Conservation (phyloP, 352 stramenopile genomes). For the Phytophthora podocarpi region DNA sequence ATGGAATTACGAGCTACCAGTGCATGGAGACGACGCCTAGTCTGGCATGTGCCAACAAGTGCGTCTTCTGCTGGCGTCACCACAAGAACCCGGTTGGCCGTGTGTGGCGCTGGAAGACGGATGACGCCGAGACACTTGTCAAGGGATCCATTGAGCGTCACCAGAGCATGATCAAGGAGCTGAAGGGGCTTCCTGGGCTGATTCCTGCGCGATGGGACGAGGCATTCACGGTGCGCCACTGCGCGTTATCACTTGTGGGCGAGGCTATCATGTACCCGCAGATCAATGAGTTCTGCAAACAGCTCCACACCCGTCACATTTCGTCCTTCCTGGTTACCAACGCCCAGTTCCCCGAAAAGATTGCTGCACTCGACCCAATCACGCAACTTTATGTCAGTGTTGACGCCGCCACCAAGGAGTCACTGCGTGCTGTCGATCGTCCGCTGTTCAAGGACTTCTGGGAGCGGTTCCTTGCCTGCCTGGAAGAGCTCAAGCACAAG, state of each 20-base stretch:
- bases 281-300: conserved; percentile 97
- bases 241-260: conserved; percentile 97
- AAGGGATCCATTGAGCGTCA: conserved; percentile 91
- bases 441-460: conserved; percentile 98
- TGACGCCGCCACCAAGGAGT: conserved; percentile 96
- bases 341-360: conserved; percentile 97
- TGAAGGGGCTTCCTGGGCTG: conserved; percentile 95
- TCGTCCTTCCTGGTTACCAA: conserved; percentile 99
- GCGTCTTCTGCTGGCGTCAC: conserved; percentile 98
- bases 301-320: conserved; percentile 95
- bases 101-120: conserved; percentile 98
- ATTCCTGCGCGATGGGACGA: conserved; percentile 94
- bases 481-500: conserved; percentile 94
- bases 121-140: conserved; percentile 96
- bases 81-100: conserved; percentile 99
- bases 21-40: conserved; percentile 99
- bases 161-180: conserved; percentile 95
- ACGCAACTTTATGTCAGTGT: conserved; percentile 99
- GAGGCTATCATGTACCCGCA: conserved; percentile 99
- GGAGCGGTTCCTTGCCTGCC: conserved; percentile 94
- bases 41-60: conserved; percentile 99
- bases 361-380: conserved; percentile 94
- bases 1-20: conserved; percentile 99
- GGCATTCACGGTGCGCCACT: conserved; percentile 96
- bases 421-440: conserved; percentile 94